phyloP scores from a whole-genome alignment of 2,329 filamentous ascomycete species.

The Albophoma yamanashiensis region DNA sequence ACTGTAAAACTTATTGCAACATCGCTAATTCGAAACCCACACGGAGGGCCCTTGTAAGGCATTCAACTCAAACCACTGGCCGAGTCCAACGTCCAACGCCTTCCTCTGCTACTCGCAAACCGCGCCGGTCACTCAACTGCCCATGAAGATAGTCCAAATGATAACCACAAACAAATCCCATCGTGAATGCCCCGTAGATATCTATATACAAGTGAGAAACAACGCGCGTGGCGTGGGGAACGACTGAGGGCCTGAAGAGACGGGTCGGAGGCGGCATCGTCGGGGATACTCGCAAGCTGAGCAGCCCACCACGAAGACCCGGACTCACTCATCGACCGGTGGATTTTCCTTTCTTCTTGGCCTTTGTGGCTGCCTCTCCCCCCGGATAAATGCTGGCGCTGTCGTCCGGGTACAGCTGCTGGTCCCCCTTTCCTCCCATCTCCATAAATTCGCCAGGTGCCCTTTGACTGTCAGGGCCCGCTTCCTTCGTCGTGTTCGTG shows the following conservation, averaged over 20 bases:
- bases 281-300: background rate
- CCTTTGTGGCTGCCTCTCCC: conserved; percentile 16
- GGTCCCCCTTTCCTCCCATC: conserved; percentile 79
- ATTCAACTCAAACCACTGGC: background rate
- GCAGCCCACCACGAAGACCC: background rate
- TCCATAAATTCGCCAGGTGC: conserved; percentile 68
- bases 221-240: background rate
- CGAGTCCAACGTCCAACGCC: background rate
- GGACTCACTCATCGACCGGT: conserved; percentile 7
- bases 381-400: conserved; percentile 36
- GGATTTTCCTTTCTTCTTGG: conserved; percentile 17
- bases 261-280: background rate
- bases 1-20: background rate
- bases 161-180: background rate
- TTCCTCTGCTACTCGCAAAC: background rate
- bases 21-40: background rate
- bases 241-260: background rate
- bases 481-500: conserved; percentile 40
- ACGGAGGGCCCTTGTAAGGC: background rate
- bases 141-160: background rate
- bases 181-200: background rate
- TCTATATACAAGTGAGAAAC: conserved; percentile 3
- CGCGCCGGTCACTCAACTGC: background rate
- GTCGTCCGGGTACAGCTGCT: conserved; percentile 62
- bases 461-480: conserved; percentile 55